Conservation (phyloP, 257 asterid genomes). For the Nicotiana noctiflora region DNA sequence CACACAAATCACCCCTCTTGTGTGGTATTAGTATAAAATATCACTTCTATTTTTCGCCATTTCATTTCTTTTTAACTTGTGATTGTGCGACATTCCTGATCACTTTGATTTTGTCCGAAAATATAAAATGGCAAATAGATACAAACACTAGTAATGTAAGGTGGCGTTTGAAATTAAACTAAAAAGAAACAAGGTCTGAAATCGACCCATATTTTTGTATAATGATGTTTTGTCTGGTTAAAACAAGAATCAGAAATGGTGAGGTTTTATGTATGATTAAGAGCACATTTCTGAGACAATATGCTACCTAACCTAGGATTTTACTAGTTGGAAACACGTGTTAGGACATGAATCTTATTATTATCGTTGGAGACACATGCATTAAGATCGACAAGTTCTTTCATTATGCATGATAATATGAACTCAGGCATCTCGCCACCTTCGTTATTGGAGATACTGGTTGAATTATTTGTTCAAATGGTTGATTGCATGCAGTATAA, state of each 20-base stretch:
- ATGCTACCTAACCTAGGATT: constrained; percentile 8
- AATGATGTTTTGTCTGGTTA: constrained; percentile 3
- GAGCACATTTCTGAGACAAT: neutral
- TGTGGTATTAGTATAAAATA: too few species aligned
- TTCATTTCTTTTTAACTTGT: neutral
- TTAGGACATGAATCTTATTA: constrained; percentile 7
- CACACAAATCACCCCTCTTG: too few species aligned
- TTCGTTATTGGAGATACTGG: neutral
- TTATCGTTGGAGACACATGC: neutral
- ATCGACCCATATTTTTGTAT: neutral
- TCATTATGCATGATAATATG: neutral
- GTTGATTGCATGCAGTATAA: neutral
- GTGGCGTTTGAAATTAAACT: neutral
- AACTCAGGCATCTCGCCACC: neutral
- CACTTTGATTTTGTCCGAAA: neutral
- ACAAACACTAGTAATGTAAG: neutral
- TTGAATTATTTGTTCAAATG: neutral
- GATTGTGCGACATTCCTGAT: neutral
- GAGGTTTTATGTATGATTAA: neutral
- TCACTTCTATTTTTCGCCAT: neutral
- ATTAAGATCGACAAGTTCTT: neutral
- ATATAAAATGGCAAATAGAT: neutral
- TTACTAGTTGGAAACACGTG: constrained; percentile 6
- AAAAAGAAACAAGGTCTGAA: neutral
- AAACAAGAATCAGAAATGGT: neutral